Evolutionary conservation across 1,284 basidiomycete genomes (phyloP).

Genomic region (Ustilago cynodontis): DNA sequence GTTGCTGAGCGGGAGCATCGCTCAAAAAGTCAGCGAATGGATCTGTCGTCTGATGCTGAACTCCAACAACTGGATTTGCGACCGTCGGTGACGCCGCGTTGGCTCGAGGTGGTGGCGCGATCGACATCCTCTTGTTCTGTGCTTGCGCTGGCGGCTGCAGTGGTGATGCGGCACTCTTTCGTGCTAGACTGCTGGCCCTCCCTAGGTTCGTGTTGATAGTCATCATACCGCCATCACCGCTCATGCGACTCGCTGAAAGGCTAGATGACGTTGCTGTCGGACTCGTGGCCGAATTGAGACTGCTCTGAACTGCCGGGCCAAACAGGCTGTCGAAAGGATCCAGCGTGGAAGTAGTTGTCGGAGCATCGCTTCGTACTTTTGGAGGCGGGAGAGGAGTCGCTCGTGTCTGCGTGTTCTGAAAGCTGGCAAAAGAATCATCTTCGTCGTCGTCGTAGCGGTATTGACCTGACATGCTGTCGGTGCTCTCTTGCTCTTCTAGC

Average conservation of each 20-base stretch:
- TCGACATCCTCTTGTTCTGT: slow-evolving; percentile 26
- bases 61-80: background rate
- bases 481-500: slow-evolving; percentile 41
- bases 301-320: slow-evolving; percentile 15
- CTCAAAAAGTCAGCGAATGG: slow-evolving; percentile 38
- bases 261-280: slow-evolving; percentile 30
- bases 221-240: slow-evolving; percentile 44
- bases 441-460: slow-evolving; percentile 30
- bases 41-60: slow-evolving; percentile 2
- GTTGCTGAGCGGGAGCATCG: slow-evolving; percentile 20
- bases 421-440: slow-evolving; percentile 32
- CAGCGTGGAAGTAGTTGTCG: background rate
- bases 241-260: slow-evolving; percentile 26
- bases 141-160: slow-evolving; percentile 31
- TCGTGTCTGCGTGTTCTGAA: slow-evolving; percentile 13
- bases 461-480: slow-evolving; percentile 14
- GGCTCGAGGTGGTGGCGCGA: slow-evolving; percentile 28
- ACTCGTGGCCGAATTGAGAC: slow-evolving; percentile 14
- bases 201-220: slow-evolving; percentile 38
- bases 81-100: slow-evolving; percentile 19
- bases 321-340: slow-evolving; percentile 33
- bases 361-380: background rate
- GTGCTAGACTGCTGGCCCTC: slow-evolving; percentile 23
- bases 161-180: slow-evolving; percentile 31
- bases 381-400: slow-evolving; percentile 3